Percentiles rank a stretch among this genome's conserved stretches.
These are phyloP conservation scores for Themeda triandra DNA, from an alignment of 176 grass and related monocot species.

Conservation along the genomic window DNA sequence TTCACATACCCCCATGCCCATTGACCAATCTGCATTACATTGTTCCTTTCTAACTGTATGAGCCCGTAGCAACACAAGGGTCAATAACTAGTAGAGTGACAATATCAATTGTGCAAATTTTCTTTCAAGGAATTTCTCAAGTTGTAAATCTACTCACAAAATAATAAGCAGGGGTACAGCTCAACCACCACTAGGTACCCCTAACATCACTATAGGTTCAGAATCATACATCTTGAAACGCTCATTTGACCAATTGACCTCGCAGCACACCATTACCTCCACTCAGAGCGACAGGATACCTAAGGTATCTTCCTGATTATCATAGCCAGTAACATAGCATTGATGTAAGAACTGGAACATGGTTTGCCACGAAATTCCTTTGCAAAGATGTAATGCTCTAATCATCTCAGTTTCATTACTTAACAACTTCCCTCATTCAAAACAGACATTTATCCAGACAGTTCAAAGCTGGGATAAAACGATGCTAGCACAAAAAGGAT, in stretches of 20 bases:
- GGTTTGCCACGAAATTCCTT: neutral
- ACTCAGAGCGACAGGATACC: neutral
- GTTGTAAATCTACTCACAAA: too few relatives aligned
- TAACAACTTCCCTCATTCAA: slow-evolving; percentile 2
- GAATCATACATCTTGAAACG: neutral
- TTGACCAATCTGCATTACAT: too few relatives aligned
- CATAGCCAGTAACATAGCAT: neutral
- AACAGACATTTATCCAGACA: slow-evolving; percentile 48
- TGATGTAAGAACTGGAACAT: neutral
- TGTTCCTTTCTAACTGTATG: too few relatives aligned
- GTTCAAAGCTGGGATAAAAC: slow-evolving; percentile 34
- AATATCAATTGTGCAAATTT: too few relatives aligned
- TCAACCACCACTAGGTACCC: too few relatives aligned
- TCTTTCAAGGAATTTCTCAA: too few relatives aligned
- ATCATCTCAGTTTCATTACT: slow-evolving; percentile 8
- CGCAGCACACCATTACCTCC: neutral
- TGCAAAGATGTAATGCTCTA: neutral
- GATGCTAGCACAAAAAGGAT: too few relatives aligned
- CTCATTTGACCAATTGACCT: neutral
- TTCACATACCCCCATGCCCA: too few relatives aligned
- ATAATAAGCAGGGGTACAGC: too few relatives aligned
- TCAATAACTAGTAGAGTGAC: too few relatives aligned
- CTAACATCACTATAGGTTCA: neutral
- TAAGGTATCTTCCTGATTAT: neutral
- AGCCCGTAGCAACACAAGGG: too few relatives aligned